These are phyloP conservation scores for Cavenderia fasciculata DNA, from an alignment of 78 protist genomes.

Conservation along the genomic window DNA sequence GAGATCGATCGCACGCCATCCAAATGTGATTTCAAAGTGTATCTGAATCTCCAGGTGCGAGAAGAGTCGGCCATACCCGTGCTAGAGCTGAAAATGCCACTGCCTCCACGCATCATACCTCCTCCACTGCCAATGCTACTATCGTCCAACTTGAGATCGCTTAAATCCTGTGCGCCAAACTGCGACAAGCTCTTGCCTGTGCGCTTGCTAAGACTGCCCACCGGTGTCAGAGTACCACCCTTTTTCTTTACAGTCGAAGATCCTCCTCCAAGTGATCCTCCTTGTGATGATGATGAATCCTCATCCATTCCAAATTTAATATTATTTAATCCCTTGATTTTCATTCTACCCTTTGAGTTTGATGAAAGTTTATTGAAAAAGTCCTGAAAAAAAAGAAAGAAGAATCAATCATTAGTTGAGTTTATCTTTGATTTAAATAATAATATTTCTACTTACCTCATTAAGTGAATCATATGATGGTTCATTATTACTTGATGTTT, in stretches of 20 bases:
- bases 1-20: slow-evolving; percentile 79
- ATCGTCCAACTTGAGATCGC: slow-evolving; percentile 53
- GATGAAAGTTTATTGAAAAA: slow-evolving; percentile 48
- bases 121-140: not conserved
- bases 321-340: slow-evolving; percentile 7
- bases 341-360: slow-evolving; percentile 65
- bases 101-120: no score
- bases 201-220: slow-evolving; percentile 1
- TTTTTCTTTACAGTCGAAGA: not conserved
- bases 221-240: not conserved
- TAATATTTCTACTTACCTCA: not conserved
- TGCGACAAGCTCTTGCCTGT: slow-evolving; percentile 1
- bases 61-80: slow-evolving; percentile 9
- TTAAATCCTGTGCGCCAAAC: slow-evolving; percentile 40
- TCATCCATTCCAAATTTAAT: no score
- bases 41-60: slow-evolving; percentile 45
- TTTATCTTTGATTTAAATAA: not conserved
- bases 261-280: not conserved
- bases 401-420: slow-evolving; percentile 35
- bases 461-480: not conserved
- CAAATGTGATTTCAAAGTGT: slow-evolving; percentile 68
- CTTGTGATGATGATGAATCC: not conserved
- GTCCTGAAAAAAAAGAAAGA: slow-evolving; percentile 13
- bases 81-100: no score
- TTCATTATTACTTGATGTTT: not conserved